Base-by-base conservation (phyloP, 2,329 filamentous ascomycete species). In the Talaromyces atroroseus region DNA sequence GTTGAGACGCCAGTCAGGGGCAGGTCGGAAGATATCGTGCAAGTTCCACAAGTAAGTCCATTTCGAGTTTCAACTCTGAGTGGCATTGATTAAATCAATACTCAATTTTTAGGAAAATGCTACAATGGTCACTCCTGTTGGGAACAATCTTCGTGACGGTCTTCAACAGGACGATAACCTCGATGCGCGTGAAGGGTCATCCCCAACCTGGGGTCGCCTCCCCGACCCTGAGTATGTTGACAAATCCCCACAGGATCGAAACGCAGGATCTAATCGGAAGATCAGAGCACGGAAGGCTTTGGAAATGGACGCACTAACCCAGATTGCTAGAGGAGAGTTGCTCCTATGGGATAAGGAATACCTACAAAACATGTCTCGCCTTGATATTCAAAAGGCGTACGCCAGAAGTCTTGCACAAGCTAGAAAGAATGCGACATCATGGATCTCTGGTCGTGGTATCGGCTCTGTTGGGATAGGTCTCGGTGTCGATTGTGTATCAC, bases 391-490 rank as follows among this genome's bases (percentile, higher is more conserved):
- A 20, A 85, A 82, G 61, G 61, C 71, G 5, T 64, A 72, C 5
- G 71, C 76, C 34, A 76, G 72, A 49, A 63, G 72, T 14, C 61
- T 68, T 12, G 66, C 69, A 0, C 72, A 79, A 44, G 82, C 84
- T 2, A 87, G 82, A 69, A 82, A 80, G 64, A 87, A 86, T 58
- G 86, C 85, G 0, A 77, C 78, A 11, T 77, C 80, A 62, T 87
- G 82, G 75, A 77, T 88, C 3, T 77, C 81, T 58, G 82, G 80
- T 5, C 66, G 73, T 49, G 83, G 84, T 6, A 73, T 86, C 47
- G 82, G 80, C 44, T 76, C 76, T 44, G 75, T 85, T 7, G 82
- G 81, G 11, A 56, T 69, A 5, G 75, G 74, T 2, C 61, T 81
- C 12, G 76, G 76, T 5, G 65, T 69, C 11, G 67, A 70, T 2